Percentiles rank a stretch among this genome's conserved stretches.
phyloP scores from a whole-genome alignment of 2,329 filamentous ascomycete species.

The Fusarium sororula region DNA sequence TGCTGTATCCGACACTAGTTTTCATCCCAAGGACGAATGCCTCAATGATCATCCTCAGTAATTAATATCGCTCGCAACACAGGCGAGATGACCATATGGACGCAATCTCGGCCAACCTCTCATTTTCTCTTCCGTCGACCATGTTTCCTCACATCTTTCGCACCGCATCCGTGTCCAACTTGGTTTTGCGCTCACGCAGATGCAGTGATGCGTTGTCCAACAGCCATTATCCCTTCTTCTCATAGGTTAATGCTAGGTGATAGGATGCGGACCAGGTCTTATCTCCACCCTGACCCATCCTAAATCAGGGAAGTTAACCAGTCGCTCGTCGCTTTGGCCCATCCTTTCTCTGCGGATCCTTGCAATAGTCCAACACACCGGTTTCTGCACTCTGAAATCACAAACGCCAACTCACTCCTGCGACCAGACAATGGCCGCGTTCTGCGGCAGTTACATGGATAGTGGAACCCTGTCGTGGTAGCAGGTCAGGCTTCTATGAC shows the following conservation, averaged over 20 bases:
- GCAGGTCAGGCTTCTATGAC: constrained; percentile 45
- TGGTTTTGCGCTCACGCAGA: constrained; percentile 41
- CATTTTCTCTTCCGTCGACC: constrained; percentile 6
- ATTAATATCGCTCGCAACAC: constrained; percentile 16
- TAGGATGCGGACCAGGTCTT: constrained; percentile 52
- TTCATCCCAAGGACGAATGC: constrained; percentile 14
- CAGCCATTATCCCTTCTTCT: constrained; percentile 55
- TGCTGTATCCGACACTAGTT: constrained; percentile 13
- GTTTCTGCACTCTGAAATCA: constrained; percentile 44
- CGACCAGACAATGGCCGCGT: constrained; percentile 57
- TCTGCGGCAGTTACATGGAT: constrained; percentile 39
- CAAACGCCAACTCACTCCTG: constrained; percentile 58
- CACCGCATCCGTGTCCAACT: constrained; percentile 29
- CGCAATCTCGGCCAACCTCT: constrained; percentile 40
- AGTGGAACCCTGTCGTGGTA: constrained; percentile 39
- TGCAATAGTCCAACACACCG: constrained; percentile 41
- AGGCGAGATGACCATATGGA: constrained; percentile 30
- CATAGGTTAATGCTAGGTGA: constrained; percentile 49
- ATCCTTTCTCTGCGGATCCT: constrained; percentile 45
- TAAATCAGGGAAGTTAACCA: constrained; percentile 53
- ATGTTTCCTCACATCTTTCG: constrained; percentile 17
- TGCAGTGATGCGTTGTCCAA: constrained; percentile 58
- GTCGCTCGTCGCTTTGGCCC: constrained; percentile 40
- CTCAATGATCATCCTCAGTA: constrained; percentile 36
- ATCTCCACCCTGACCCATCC: constrained; percentile 50